Evolutionary conservation across 352 stramenopile genomes (phyloP), one percentile per base, ranked within the genome.

Genomic region (Pythium volutum): DNA sequence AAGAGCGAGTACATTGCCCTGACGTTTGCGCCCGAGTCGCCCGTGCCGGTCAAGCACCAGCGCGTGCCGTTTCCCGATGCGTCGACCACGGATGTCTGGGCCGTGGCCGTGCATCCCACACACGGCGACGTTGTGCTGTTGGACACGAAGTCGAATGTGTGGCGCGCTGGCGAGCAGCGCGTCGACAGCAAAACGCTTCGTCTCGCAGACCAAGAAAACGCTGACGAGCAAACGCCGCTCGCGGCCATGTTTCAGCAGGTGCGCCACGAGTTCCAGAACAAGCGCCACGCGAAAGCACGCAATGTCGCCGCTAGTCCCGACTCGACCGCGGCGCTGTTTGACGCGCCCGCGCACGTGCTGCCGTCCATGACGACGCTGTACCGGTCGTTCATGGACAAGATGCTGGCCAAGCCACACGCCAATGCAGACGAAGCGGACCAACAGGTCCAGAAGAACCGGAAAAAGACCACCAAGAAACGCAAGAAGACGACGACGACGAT

Each of bases 331-430:
- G 75, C 66, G 26, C 69, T 95, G 56, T 93, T 95, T 64, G 80
- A 92, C 27, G 86, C 84, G 8, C 84, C 86, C 11, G 79, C 79
- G 15, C 86, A 95, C 68, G 86, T 93, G 41, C 59, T 95, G 56
- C 86, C 86, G 46, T 89, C 84, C 15, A 91, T 95, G 76, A 87
- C 83, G 42, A 76, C 81, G 29, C 66, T 95, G 38, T 95, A 93
- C 69, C 70, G 81, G 4, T 89, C 81, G 43, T 95, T 93, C 60
- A 90, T 95, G 84, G 86, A 95, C 62, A 87, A 82, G 64, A 91
- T 95, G 79, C 71, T 95, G 49, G 70, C 77, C 8, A 92, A 93
- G 60, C 68, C 81, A 4, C 72, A 80, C 22, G 57, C 50, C 0
- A 57, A 55, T 6, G 59, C n/a, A 6, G 39, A 50, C 18, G 26